Conservation (phyloP, 2,329 filamentous ascomycete genomes). For the Aspergillus sp. region DNA sequence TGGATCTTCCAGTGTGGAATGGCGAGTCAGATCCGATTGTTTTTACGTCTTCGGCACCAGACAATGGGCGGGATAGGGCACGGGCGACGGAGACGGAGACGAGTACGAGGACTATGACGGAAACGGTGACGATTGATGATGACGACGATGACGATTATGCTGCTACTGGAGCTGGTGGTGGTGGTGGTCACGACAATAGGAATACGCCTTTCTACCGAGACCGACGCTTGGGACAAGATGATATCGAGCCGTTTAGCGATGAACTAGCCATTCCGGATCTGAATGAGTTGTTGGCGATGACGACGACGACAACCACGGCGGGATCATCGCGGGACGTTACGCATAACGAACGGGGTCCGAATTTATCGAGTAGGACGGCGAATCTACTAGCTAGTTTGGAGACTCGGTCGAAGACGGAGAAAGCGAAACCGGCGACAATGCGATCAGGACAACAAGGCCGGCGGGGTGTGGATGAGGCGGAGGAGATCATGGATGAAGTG, state of each 20-base stretch:
- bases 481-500: conserved; percentile 32
- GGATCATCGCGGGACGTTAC: conserved; percentile 2
- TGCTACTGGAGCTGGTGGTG: not conserved
- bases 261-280: conserved; percentile 26
- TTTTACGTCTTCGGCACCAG: conserved; percentile 43
- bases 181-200: not conserved
- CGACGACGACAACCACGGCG: not conserved
- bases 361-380: conserved; percentile 43
- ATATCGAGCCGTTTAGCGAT: conserved; percentile 37
- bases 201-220: not conserved
- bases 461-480: conserved; percentile 5
- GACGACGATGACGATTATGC: conserved; percentile 27
- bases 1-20: conserved; percentile 13
- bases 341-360: conserved; percentile 15
- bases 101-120: not conserved
- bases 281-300: conserved; percentile 22
- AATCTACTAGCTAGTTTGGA: conserved; percentile 38
- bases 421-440: not conserved
- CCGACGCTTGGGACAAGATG: conserved; percentile 13
- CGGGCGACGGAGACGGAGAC: not conserved
- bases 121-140: conserved; percentile 36
- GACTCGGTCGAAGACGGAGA: conserved; percentile 7
- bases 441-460: not conserved
- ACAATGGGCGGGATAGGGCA: conserved; percentile 11
- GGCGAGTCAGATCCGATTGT: conserved; percentile 42